Evolutionary conservation across 345 rosid species (phyloP).

Genomic region (Bruguiera sexangula): DNA sequence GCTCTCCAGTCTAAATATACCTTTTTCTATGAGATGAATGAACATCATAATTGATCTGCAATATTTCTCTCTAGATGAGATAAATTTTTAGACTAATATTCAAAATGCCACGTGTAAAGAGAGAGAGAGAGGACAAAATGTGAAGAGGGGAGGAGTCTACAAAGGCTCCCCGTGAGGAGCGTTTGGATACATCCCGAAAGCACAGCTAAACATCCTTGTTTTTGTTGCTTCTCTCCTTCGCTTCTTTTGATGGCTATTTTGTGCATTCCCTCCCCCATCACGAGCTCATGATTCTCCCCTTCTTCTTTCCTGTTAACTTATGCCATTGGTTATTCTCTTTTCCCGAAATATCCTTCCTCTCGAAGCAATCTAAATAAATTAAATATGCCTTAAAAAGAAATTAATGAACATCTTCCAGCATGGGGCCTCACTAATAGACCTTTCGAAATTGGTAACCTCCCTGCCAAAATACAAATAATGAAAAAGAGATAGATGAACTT

Average conservation of each 20-base stretch:
- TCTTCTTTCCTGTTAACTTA: too few species aligned
- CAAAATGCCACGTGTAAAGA: slow-evolving; percentile 38
- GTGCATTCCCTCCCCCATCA: slow-evolving; percentile 27
- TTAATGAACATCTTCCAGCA: too few species aligned
- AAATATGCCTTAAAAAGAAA: too few species aligned
- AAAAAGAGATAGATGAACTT: too few species aligned
- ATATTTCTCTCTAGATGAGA: neutral
- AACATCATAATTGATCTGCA: too few species aligned
- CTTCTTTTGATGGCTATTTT: slow-evolving; percentile 41
- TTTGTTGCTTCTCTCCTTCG: slow-evolving; percentile 38
- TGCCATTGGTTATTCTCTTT: too few species aligned
- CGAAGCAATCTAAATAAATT: too few species aligned
- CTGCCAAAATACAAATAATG: too few species aligned
- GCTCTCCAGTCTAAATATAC: too few species aligned
- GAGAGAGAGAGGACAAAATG: slow-evolving; percentile 29
- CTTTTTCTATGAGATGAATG: neutral
- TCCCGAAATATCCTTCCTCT: too few species aligned
- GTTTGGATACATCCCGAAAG: slow-evolving; percentile 48
- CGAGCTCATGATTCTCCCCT: slow-evolving; percentile 31
- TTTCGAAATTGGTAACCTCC: too few species aligned
- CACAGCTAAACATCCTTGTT: slow-evolving; percentile 30
- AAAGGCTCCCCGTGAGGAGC: slow-evolving; percentile 54
- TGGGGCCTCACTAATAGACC: too few species aligned
- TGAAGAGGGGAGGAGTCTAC: slow-evolving; percentile 16
- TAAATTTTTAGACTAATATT: neutral